Percentiles rank a stretch among this genome's conserved stretches.
Evolutionary conservation across 1,139 yeast species (phyloP).

Genomic region (Pichia sp.): DNA sequence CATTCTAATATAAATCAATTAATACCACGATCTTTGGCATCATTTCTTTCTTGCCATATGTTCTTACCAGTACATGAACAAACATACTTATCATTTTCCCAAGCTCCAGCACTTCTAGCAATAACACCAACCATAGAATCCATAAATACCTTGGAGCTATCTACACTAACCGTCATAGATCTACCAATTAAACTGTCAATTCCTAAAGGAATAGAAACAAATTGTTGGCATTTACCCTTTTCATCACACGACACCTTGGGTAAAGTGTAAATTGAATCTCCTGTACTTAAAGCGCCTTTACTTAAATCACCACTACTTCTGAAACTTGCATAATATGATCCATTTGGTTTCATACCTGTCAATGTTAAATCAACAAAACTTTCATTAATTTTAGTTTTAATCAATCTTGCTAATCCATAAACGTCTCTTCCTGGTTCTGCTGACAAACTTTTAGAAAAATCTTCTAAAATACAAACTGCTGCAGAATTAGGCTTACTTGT

Average conservation of each 20-base stretch:
- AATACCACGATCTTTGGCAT: conserved; percentile 57
- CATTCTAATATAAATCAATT: conserved; percentile 12
- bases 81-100: conserved; percentile 92
- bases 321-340: conserved; percentile 64
- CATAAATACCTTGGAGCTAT: conserved; percentile 32
- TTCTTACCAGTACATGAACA: conserved; percentile 96
- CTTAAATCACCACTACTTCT: conserved; percentile 72
- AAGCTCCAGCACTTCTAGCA: conserved; percentile 93
- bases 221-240: conserved; percentile 48
- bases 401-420: conserved; percentile 82
- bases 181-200: conserved; percentile 74
- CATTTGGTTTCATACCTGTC: conserved; percentile 52
- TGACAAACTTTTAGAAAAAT: conserved; percentile 40
- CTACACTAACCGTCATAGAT: conserved; percentile 49
- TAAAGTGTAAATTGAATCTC: conserved; percentile 42
- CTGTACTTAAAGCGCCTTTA: conserved; percentile 66
- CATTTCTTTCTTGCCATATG: conserved; percentile 88
- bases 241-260: conserved; percentile 33
- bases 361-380: conserved; percentile 72
- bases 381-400: conserved; percentile 49
- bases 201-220: conserved; percentile 50
- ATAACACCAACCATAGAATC: conserved; percentile 74
- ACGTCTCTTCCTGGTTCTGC: conserved; percentile 49
- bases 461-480: conserved; percentile 85
- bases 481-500: conserved; percentile 85